phyloP scores from a whole-genome alignment of 2,329 filamentous ascomycete species.

The Claviceps africana region DNA sequence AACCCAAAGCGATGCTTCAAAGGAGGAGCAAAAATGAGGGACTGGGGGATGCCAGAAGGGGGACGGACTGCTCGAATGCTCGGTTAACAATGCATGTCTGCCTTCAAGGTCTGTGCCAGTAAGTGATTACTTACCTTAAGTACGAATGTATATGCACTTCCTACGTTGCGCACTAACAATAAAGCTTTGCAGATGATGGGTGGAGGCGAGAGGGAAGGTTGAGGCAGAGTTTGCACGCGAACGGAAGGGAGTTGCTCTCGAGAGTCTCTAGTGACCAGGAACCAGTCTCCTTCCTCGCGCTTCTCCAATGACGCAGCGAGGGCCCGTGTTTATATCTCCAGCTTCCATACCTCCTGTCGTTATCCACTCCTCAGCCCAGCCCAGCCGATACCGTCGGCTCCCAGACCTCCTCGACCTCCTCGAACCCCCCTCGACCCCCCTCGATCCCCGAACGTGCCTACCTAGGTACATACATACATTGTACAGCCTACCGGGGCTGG shows the following conservation, averaged over 20 bases:
- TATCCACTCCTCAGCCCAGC: conserved; percentile 1
- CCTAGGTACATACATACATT: no score
- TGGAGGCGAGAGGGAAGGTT: not conserved
- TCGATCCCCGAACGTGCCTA: not conserved
- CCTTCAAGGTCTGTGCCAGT: not conserved
- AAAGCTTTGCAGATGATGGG: not conserved
- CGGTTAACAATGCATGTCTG: not conserved
- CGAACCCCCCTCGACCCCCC: no score
- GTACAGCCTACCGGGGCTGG: no score
- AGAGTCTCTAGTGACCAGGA: no score
- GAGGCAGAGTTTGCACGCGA: no score
- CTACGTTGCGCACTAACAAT: not conserved
- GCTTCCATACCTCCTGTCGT: no score
- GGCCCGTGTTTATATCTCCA: not conserved
- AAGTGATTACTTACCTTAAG: not conserved
- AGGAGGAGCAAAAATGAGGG: not conserved
- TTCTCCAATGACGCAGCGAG: not conserved
- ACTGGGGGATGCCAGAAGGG: not conserved
- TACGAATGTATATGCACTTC: not conserved
- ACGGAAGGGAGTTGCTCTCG: no score
- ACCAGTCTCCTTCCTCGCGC: not conserved
- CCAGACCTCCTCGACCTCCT: no score
- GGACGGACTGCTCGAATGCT: not conserved
- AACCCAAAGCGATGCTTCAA: not conserved
- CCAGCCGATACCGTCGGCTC: not conserved